Base-by-base conservation (phyloP, 2,329 filamentous ascomycete species). In the Neocatenulostroma microsporum region DNA sequence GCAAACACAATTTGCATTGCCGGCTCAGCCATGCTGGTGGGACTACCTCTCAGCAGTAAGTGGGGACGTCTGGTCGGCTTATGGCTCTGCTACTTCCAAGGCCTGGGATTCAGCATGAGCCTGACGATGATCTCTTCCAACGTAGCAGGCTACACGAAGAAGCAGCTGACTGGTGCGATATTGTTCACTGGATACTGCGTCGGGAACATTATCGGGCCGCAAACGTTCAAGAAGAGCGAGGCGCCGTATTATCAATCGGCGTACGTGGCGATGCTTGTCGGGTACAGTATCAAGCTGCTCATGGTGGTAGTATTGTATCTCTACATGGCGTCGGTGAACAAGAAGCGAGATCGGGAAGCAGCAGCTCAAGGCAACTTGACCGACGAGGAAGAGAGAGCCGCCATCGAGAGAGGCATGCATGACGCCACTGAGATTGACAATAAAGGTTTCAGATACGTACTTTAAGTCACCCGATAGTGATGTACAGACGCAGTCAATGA, bases 11-110 rank as follows among this genome's bases (percentile, higher is more conserved):
- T 75, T 18, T 76, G 73, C 46, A 75, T 77, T 45, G 38, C 72
- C 8, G 73, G 72, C 9, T 60, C 71, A 0, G 67, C 59, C 0
- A 48, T 76, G 12, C 63, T 78, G 2, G 70, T 76, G 4, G 70
- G 64, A 1, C 54, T 76, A 4, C 69, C 72, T 0, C 49, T 57
- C 14, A 47, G 48, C 25, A 72, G 73, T 46, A 73, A 73, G 58
- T 76, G 73, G 73, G 73, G 71, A 10, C 61, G 72, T 3, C 57
- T 77, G 2, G 73, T 76, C 4, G 72, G 67, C 0, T 62, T 76
- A 3, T 77, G 73, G 72, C 59, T 78, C 11, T 73, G 68, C 42
- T 73, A 66, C 46, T 73, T 73, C 49, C 68, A 73, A 44, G 68
- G 68, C 0, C 45, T 74, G 5, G 69, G 70, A 1, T 74, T 74